These are phyloP conservation scores for Trichodelitschia bisporula DNA, from an alignment of 495 filamentous ascomycete genomes.

Conservation along the genomic window DNA sequence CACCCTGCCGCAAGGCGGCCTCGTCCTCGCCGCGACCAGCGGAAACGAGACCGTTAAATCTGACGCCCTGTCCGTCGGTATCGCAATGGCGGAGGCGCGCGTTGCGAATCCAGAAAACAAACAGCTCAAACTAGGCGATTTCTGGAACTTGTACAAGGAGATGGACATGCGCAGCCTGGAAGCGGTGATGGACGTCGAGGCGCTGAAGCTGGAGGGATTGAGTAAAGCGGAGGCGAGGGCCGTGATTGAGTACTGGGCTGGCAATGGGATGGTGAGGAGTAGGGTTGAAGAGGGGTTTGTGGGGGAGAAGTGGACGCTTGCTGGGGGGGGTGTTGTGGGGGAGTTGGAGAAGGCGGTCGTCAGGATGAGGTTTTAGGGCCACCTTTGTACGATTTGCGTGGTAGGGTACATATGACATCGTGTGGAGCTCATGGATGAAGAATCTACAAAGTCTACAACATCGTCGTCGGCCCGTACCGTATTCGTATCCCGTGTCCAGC, in stretches of 20 bases:
- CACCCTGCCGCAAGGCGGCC: conserved; percentile 49
- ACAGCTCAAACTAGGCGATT: conserved; percentile 16
- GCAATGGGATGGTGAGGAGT: conserved; percentile 52
- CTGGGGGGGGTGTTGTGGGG: conserved; percentile 58
- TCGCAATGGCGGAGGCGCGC: conserved; percentile 8
- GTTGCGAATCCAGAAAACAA: conserved; percentile 11
- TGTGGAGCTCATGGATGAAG: no score
- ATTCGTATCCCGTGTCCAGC: no score
- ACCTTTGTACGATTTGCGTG: neutral
- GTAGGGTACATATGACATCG: no score
- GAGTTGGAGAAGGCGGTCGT: conserved; percentile 28
- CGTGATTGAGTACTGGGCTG: conserved; percentile 83
- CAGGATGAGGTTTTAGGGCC: conserved; percentile 8
- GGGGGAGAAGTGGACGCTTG: conserved; percentile 62
- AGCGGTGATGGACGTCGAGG: conserved; percentile 16
- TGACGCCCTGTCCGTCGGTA: conserved; percentile 36
- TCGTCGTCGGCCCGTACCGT: no score
- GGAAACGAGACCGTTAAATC: conserved; percentile 31
- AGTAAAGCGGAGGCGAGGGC: conserved; percentile 50
- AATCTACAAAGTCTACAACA: no score
- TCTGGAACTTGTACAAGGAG: conserved; percentile 36
- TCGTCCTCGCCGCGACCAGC: conserved; percentile 48
- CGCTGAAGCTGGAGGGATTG: conserved; percentile 31
- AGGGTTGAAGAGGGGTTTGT: conserved; percentile 47
- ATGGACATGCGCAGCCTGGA: conserved; percentile 43